A percentile compares a stretch with the other conserved stretches of the same genome.
Evolutionary conservation across 306 rosid species (phyloP).

Genomic region (Urtica urens): DNA sequence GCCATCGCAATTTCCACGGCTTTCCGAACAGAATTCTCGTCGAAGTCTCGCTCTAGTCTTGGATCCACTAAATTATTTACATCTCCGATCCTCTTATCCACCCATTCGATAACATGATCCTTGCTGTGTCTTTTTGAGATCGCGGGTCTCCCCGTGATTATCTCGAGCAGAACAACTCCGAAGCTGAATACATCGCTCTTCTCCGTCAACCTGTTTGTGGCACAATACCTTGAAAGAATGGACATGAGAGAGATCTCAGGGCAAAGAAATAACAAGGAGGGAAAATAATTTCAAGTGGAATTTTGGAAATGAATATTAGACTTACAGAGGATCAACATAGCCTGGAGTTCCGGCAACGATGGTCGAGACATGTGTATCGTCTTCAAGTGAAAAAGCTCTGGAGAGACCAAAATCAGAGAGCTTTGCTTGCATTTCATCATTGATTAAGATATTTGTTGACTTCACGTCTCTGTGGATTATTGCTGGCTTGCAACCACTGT

Average conservation of each 20-base stretch:
- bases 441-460: conserved; percentile 6
- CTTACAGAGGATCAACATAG: conserved; percentile 59
- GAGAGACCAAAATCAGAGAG: conserved; percentile 15
- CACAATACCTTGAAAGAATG: conserved; percentile 22
- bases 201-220: conserved; percentile 30
- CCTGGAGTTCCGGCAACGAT: conserved; percentile 48
- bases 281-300: not conserved
- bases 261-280: too few species aligned
- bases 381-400: not conserved
- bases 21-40: conserved; percentile 4
- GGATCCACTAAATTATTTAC: conserved; percentile 2
- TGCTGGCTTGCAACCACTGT: conserved; percentile 27
- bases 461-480: conserved; percentile 15
- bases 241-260: too few species aligned
- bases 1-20: conserved; percentile 13
- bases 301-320: not conserved
- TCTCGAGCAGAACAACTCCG: conserved; percentile 39
- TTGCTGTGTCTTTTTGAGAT: conserved; percentile 2
- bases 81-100: too few species aligned
- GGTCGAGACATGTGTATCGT: conserved; percentile 13
- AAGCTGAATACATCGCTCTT: conserved; percentile 53
- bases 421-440: conserved; percentile 5
- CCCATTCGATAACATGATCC: conserved; percentile 34
- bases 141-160: conserved; percentile 31
- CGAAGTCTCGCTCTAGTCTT: conserved; percentile 1